phyloP scores from a whole-genome alignment of 1,139 yeast species.

The Nakaseomyces bracarensis region DNA sequence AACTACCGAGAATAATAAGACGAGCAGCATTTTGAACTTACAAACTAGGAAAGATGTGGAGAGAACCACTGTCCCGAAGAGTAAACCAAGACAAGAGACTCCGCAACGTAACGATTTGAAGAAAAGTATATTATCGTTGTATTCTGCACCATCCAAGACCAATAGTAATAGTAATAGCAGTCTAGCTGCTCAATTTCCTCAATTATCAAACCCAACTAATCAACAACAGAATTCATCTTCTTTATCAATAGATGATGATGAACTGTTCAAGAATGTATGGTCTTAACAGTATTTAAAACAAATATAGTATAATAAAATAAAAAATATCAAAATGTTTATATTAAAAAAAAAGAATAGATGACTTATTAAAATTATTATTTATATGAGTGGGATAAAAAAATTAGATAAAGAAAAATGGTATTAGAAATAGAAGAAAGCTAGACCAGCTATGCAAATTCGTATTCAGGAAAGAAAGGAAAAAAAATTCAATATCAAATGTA shows the following conservation, averaged over 20 bases:
- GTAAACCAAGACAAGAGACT: too few relatives aligned
- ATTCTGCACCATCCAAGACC: slow-evolving; percentile 55
- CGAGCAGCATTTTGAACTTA: slow-evolving; percentile 6
- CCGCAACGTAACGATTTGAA: slow-evolving; percentile 69
- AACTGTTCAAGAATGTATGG: slow-evolving; percentile 26
- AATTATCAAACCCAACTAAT: slow-evolving; percentile 7
- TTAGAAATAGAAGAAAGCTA: background rate
- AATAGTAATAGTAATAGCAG: slow-evolving; percentile 7
- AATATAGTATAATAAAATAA: background rate
- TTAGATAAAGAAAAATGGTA: background rate
- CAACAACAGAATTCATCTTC: slow-evolving; percentile 11
- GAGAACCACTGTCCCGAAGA: slow-evolving; percentile 28
- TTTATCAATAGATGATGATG: slow-evolving; percentile 23
- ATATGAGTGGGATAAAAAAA: background rate
- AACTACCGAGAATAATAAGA: background rate
- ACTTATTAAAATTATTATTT: too few relatives aligned
- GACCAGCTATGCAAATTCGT: slow-evolving; percentile 3
- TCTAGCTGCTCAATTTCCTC: too few relatives aligned
- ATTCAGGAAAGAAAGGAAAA: background rate
- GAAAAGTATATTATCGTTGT: slow-evolving; percentile 80
- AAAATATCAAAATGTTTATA: background rate
- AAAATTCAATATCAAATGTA: background rate
- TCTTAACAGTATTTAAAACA: slow-evolving; percentile 7
- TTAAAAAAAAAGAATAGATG: slow-evolving; percentile 4
- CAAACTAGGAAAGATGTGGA: slow-evolving; percentile 1